Evolutionary conservation across 1,284 basidiomycete species (phyloP).

Genomic region (Ceratobasidium sp.): DNA sequence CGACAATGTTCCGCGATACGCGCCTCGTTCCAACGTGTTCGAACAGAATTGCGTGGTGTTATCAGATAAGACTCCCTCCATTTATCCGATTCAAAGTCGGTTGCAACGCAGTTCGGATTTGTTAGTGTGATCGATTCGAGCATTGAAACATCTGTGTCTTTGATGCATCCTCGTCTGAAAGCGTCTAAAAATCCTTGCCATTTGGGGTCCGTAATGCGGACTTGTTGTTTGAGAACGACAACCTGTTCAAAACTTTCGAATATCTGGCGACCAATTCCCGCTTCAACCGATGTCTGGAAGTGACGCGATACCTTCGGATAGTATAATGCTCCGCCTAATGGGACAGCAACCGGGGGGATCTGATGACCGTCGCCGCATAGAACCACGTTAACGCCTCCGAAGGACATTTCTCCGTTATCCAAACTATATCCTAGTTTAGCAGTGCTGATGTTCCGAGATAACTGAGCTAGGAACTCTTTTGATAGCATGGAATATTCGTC

Average conservation of each 20-base stretch:
- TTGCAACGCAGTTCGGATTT: neutral
- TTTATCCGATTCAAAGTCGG: slow-evolving; percentile 50
- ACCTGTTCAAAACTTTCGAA: slow-evolving; percentile 59
- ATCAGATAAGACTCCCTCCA: slow-evolving; percentile 56
- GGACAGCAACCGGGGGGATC: slow-evolving; percentile 58
- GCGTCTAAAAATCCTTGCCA: slow-evolving; percentile 58
- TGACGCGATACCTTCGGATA: slow-evolving; percentile 37
- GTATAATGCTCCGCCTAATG: slow-evolving; percentile 51
- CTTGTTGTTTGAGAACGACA: slow-evolving; percentile 59
- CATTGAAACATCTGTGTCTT: slow-evolving; percentile 54
- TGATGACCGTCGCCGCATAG: slow-evolving; percentile 61
- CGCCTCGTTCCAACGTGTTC: slow-evolving; percentile 56
- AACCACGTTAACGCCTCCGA: slow-evolving; percentile 60
- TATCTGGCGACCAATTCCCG: slow-evolving; percentile 53
- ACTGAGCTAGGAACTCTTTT: slow-evolving; percentile 53
- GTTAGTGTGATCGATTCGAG: slow-evolving; percentile 53
- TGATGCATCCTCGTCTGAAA: slow-evolving; percentile 54
- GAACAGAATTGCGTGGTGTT: slow-evolving; percentile 58
- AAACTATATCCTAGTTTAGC: slow-evolving; percentile 25
- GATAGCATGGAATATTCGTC: slow-evolving; percentile 59
- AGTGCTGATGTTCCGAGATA: slow-evolving; percentile 52
- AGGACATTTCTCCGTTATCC: slow-evolving; percentile 50
- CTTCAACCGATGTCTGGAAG: neutral
- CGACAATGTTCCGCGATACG: slow-evolving; percentile 51
- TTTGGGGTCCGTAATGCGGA: slow-evolving; percentile 54